Percentiles rank a stretch among this genome's conserved stretches.
Conservation (phyloP, 164 flowering plant species). For the Aristolochia fimbriata region DNA sequence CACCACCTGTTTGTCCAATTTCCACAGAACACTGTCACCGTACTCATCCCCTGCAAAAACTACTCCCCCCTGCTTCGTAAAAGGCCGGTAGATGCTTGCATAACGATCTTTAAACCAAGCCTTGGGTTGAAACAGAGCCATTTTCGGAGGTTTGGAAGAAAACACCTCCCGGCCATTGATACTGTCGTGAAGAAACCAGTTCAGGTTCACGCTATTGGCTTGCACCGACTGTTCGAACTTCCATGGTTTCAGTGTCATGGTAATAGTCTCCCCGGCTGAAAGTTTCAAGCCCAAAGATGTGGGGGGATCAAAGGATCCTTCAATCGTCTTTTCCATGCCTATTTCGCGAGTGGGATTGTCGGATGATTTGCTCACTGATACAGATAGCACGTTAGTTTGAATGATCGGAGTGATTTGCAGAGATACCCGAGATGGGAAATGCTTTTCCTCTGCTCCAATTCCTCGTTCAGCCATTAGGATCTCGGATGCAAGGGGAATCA, state of each 20-base stretch:
- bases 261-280: slow-evolving; percentile 47
- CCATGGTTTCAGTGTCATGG: slow-evolving; percentile 73
- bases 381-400: slow-evolving; percentile 49
- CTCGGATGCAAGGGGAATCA: slow-evolving; percentile 47
- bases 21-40: slow-evolving; percentile 76
- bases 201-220: slow-evolving; percentile 51
- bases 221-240: slow-evolving; percentile 74
- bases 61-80: slow-evolving; percentile 83
- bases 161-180: slow-evolving; percentile 68
- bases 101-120: slow-evolving; percentile 84
- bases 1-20: slow-evolving; percentile 41
- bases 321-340: slow-evolving; percentile 42
- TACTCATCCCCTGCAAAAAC: slow-evolving; percentile 85
- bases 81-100: slow-evolving; percentile 61
- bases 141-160: slow-evolving; percentile 62
- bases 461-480: slow-evolving; percentile 51
- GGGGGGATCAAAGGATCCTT: slow-evolving; percentile 48
- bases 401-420: slow-evolving; percentile 62
- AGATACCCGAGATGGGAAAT: slow-evolving; percentile 79
- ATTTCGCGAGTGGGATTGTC: slow-evolving; percentile 63
- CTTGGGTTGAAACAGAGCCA: slow-evolving; percentile 47
- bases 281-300: slow-evolving; percentile 37
- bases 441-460: slow-evolving; percentile 63
- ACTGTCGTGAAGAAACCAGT: slow-evolving; percentile 77
- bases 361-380: slow-evolving; percentile 81